A percentile compares a stretch with the other conserved stretches of the same genome.
phyloP scores from a whole-genome alignment of 164 flowering plant genomes.

The Litsea cubeba region DNA sequence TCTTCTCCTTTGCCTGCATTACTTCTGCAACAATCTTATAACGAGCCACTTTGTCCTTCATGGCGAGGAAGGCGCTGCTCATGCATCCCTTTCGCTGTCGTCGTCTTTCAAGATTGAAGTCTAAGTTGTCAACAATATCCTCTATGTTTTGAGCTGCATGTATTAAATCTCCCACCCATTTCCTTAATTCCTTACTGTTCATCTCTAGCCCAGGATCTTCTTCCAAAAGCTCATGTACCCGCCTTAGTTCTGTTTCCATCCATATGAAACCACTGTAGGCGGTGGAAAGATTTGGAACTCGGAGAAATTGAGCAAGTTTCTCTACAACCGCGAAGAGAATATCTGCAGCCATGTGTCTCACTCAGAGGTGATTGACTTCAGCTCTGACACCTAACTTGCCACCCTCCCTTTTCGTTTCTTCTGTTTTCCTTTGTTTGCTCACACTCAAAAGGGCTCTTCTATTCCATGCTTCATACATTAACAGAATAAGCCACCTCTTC shows the following conservation, averaged over 20 bases:
- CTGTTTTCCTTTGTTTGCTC: too few species aligned
- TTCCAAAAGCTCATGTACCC: slow-evolving; percentile 22
- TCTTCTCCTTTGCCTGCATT: neutral
- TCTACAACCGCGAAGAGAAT: slow-evolving; percentile 5
- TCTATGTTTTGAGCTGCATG: slow-evolving; percentile 14
- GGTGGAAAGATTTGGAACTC: slow-evolving; percentile 2
- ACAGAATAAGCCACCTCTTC: too few species aligned
- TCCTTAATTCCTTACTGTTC: neutral
- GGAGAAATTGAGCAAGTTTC: slow-evolving; percentile 13
- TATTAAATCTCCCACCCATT: slow-evolving; percentile 17
- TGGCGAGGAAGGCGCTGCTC: neutral
- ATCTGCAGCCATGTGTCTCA: neutral
- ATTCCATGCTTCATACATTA: too few species aligned
- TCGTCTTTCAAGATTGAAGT: neutral
- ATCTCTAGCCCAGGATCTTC: slow-evolving; percentile 15
- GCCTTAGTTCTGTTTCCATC: slow-evolving; percentile 16
- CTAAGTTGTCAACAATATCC: slow-evolving; percentile 14
- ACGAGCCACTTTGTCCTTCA: neutral
- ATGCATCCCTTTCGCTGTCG: neutral
- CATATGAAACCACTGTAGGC: slow-evolving; percentile 13
- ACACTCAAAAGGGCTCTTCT: too few species aligned
- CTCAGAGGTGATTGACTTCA: too few species aligned
- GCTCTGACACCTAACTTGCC: too few species aligned
- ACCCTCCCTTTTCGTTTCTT: too few species aligned
- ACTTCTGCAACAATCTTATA: neutral